phyloP scores from a whole-genome alignment of 1,139 yeast species.

The Geotrichum siamense region DNA sequence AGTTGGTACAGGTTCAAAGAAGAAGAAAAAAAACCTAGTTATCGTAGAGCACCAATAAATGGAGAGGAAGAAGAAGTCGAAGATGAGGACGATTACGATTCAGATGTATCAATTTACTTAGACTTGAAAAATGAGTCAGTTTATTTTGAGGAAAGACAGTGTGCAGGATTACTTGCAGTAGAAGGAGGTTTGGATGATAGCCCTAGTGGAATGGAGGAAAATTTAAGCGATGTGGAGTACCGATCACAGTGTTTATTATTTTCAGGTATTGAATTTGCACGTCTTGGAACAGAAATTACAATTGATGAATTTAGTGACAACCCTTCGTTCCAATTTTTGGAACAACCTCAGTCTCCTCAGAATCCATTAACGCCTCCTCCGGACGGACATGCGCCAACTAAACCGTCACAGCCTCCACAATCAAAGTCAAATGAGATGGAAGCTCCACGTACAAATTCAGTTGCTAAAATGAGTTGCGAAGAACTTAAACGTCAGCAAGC shows the following conservation, averaged over 20 bases:
- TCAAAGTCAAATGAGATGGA: background rate
- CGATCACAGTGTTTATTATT: slow-evolving; percentile 17
- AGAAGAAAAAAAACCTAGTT: background rate
- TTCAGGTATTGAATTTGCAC: slow-evolving; percentile 17
- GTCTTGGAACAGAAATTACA: slow-evolving; percentile 9
- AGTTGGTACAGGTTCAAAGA: slow-evolving; percentile 16
- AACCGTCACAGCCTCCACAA: background rate
- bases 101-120: slow-evolving; percentile 2
- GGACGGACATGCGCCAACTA: background rate
- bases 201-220: slow-evolving; percentile 17
- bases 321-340: slow-evolving; percentile 11
- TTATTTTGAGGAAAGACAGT: slow-evolving; percentile 16
- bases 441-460: background rate
- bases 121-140: background rate
- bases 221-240: slow-evolving; percentile 1
- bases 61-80: slow-evolving; percentile 11
- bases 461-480: background rate
- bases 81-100: background rate
- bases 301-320: slow-evolving; percentile 15
- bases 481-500: slow-evolving; percentile 14
- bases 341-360: background rate
- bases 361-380: too few relatives aligned
- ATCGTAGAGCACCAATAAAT: background rate
- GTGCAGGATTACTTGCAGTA: slow-evolving; percentile 16
- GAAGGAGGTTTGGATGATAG: slow-evolving; percentile 18